Conservation (phyloP, 1,284 basidiomycete species). For the Cryptococcus floricola region DNA sequence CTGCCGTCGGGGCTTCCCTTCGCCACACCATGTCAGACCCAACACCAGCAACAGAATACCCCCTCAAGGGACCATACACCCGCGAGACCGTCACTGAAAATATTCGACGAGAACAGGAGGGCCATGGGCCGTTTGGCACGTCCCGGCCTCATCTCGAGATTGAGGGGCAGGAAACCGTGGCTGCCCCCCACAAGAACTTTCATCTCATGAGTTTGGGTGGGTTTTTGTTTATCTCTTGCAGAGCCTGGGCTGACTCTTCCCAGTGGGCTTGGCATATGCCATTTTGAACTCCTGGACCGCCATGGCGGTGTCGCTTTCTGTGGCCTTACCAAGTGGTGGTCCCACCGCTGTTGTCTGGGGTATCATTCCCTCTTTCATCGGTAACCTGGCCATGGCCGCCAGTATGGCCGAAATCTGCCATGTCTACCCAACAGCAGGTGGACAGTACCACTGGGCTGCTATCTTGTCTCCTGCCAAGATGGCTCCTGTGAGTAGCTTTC, state of each 20-base stretch:
- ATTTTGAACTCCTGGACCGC: slow-evolving; percentile 32
- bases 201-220: slow-evolving; percentile 21
- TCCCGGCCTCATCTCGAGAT: slow-evolving; percentile 1
- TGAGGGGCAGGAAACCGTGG: background rate
- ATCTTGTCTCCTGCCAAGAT: slow-evolving; percentile 34
- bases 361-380: slow-evolving; percentile 39
- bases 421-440: slow-evolving; percentile 39
- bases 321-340: slow-evolving; percentile 41
- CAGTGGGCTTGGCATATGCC: slow-evolving; percentile 33
- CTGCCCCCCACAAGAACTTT: slow-evolving; percentile 18
- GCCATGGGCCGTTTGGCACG: slow-evolving; percentile 18
- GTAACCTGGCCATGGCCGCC: slow-evolving; percentile 41
- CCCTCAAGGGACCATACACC: slow-evolving; percentile 23
- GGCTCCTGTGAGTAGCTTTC: slow-evolving; percentile 20
- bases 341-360: slow-evolving; percentile 48
- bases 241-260: background rate
- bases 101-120: slow-evolving; percentile 23
- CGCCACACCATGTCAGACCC: background rate
- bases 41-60: background rate
- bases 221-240: background rate
- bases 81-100: slow-evolving; percentile 18
- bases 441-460: slow-evolving; percentile 49
- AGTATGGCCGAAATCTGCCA: slow-evolving; percentile 44
- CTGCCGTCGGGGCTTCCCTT: no score
- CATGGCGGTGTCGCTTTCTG: slow-evolving; percentile 25